Conservation (phyloP, 169 alveolate species). For the Cryptosporidium andersoni region DNA sequence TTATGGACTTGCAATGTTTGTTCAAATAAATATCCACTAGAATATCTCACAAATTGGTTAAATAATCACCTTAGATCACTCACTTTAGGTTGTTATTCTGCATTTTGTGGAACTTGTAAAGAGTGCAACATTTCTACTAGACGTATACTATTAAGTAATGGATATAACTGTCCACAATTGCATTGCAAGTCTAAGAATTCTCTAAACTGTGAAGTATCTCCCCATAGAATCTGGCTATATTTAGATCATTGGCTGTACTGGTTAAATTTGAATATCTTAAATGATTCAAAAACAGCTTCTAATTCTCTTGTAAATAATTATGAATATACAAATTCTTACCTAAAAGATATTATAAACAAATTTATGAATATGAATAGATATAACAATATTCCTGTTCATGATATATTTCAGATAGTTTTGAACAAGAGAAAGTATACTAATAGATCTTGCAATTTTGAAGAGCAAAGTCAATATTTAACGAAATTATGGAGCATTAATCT, state of each 20-base stretch:
- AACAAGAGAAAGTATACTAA: slow-evolving; percentile 5
- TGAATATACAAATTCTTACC: not conserved
- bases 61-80: slow-evolving; percentile 50
- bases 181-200: slow-evolving; percentile 72
- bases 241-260: slow-evolving; percentile 65
- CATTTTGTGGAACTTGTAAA: slow-evolving; percentile 41
- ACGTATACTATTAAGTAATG: slow-evolving; percentile 70
- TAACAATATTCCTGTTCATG: slow-evolving; percentile 41
- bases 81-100: slow-evolving; percentile 55
- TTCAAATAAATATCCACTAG: slow-evolving; percentile 11
- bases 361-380: slow-evolving; percentile 57
- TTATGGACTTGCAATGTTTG: slow-evolving; percentile 37
- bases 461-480: not conserved
- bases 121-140: slow-evolving; percentile 71
- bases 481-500: slow-evolving; percentile 5
- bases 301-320: not conserved
- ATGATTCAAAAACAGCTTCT: not conserved
- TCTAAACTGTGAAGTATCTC: slow-evolving; percentile 25
- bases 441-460: not conserved
- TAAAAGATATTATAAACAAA: slow-evolving; percentile 24
- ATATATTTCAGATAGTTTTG: slow-evolving; percentile 5
- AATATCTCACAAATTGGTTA: slow-evolving; percentile 56
- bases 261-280: not conserved
- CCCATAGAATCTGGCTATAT: slow-evolving; percentile 57
- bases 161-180: slow-evolving; percentile 72